Evolutionary conservation across 2,329 filamentous ascomycete species (phyloP).

Genomic region (Trichoderma sp.): DNA sequence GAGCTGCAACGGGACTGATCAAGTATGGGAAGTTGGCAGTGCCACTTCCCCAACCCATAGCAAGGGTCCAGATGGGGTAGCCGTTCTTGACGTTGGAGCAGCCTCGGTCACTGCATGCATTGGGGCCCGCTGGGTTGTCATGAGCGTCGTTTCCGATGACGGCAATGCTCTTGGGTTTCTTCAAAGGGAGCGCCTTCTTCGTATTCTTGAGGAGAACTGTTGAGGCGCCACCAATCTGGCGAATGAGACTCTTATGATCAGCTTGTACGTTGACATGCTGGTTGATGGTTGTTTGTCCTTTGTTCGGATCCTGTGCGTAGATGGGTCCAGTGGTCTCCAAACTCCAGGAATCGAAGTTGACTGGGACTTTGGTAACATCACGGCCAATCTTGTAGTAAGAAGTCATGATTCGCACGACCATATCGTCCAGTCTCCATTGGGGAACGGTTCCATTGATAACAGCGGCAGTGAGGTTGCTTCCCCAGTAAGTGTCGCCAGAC

Average conservation of each 20-base stretch:
- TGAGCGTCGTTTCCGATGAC: background rate
- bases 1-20: background rate
- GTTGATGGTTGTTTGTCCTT: conserved; percentile 44
- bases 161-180: background rate
- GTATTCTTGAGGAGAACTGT: background rate
- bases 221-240: conserved; percentile 47
- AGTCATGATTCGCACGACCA: conserved; percentile 56
- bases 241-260: conserved; percentile 64
- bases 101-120: conserved; percentile 4
- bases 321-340: background rate
- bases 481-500: conserved; percentile 48
- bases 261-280: conserved; percentile 63
- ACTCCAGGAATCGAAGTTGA: conserved; percentile 6
- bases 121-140: background rate
- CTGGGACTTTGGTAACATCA: background rate
- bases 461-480: conserved; percentile 69
- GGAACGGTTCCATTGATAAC: conserved; percentile 74
- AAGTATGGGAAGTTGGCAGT: conserved; percentile 12
- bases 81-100: conserved; percentile 4
- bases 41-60: conserved; percentile 3
- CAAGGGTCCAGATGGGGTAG: conserved; percentile 5
- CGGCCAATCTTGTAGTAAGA: conserved; percentile 42
- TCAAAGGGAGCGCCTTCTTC: background rate
- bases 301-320: background rate
- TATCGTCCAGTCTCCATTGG: conserved; percentile 73